A percentile compares a stretch with the other conserved stretches of the same genome.
Evolutionary conservation across 2,329 filamentous ascomycete species (phyloP).

Genomic region (Apiospora pterosperma): DNA sequence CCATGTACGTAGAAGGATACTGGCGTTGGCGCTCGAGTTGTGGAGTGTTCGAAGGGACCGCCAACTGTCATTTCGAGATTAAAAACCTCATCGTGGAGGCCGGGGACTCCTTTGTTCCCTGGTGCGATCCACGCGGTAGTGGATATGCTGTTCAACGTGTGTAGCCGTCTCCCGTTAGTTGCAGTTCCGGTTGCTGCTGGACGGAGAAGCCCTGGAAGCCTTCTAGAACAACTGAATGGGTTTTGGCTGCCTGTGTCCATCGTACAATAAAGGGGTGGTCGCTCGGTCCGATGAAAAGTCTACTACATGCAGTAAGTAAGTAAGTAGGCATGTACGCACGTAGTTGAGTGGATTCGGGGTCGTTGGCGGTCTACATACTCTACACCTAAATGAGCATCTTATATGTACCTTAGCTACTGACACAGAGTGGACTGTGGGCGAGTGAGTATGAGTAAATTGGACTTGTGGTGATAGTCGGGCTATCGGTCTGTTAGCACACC

Average conservation of each 20-base stretch:
- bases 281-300: neutral
- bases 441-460: no score
- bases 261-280: neutral
- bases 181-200: neutral
- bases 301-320: neutral
- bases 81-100: neutral
- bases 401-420: neutral
- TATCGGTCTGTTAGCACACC: neutral
- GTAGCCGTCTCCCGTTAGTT: neutral
- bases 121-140: neutral
- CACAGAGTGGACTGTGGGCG: neutral
- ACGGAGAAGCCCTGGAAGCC: neutral
- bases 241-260: neutral
- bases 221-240: neutral
- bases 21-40: neutral
- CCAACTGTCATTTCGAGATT: neutral
- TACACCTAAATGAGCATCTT: neutral
- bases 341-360: neutral
- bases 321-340: neutral
- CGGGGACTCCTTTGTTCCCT: neutral
- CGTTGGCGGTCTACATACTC: neutral
- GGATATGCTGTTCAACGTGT: neutral
- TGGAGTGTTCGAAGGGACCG: neutral
- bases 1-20: neutral
- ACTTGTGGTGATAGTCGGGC: neutral